Base-by-base conservation (phyloP, 352 stramenopile species). In the Globisporangium apiculatum region DNA sequence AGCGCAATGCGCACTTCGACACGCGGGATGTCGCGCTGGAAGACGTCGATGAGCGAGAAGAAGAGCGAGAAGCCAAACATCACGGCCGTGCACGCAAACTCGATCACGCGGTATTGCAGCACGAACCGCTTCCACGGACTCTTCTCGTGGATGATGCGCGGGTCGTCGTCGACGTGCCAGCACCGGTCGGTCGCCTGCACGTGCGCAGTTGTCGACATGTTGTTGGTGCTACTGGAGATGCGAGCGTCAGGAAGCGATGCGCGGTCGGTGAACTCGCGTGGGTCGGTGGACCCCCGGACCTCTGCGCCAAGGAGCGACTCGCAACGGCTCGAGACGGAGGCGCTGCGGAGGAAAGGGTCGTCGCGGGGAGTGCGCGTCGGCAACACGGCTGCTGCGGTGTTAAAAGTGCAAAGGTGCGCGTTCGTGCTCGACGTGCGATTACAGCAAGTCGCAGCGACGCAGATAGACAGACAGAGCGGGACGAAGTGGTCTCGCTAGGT, bases 1-100 rank as follows among this genome's bases (percentile, higher is more conserved):
- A 66, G 43, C 41, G 73, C 77, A 36, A 88, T 47, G 8, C 60
- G 77, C 6, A 89, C 62, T 51, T 75, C 64, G 31, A 87, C 71
- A 2, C 55, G 52, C 48, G 73, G 77, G 65, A 90, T 86, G 7
- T 66, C 67, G n/a, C 81, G 79, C 12, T 83, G 43, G 48, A 86
- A 57, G n/a, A 89, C 71, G 4, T 69, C 50, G 43, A 87, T 81
- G 41, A 75, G 36, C 6, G 79, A 68, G 41, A 92, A 75, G 15
- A 86, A 58, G 11, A 79, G 55, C 51, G 70, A 76, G 24, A 79
- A 40, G 11, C 58, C 53, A 37, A 84, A 70, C 63, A 89, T 74
- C n/a, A 81, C 48, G 1, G 71, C 43, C 14, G 75, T 66, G 48
- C 67, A 67, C 43, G 67, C 57, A 38, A 91, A 90, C 61, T 92